These are phyloP conservation scores for Botrytis galanthina DNA, from an alignment of 2,329 filamentous ascomycete species.

Conservation along the genomic window DNA sequence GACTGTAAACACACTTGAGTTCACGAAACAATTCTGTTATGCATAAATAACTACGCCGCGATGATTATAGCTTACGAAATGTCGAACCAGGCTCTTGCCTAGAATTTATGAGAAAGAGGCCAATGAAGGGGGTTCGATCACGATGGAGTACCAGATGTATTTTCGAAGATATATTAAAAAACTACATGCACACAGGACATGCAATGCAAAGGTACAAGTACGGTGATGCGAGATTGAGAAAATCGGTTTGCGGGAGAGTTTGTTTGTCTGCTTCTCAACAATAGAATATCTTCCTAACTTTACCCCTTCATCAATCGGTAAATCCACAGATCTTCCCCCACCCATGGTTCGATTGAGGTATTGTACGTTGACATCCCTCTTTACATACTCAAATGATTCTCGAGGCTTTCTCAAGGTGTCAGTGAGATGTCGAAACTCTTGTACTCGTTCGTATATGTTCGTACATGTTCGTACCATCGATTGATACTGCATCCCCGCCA, in stretches of 20 bases:
- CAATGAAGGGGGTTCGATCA: background rate
- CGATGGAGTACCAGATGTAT: background rate
- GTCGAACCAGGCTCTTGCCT: background rate
- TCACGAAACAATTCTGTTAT: background rate
- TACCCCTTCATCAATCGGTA: slow-evolving; percentile 14
- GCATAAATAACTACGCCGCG: background rate
- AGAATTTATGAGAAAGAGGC: background rate
- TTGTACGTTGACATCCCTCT: background rate
- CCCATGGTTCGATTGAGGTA: too few relatives aligned
- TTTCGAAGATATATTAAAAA: background rate
- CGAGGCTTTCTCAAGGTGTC: background rate
- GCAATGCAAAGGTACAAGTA: background rate
- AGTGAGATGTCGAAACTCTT: background rate
- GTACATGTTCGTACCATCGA: background rate
- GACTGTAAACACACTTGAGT: background rate
- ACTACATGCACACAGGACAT: background rate
- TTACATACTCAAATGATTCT: background rate
- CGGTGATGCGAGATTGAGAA: background rate
- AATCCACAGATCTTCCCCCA: background rate
- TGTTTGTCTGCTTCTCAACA: background rate
- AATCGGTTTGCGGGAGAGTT: background rate
- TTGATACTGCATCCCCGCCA: background rate
- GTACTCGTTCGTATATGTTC: too few relatives aligned
- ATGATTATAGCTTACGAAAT: background rate
- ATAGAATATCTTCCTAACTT: background rate